phyloP scores from a whole-genome alignment of 2,329 filamentous ascomycete species.

The Penicillium sp. region DNA sequence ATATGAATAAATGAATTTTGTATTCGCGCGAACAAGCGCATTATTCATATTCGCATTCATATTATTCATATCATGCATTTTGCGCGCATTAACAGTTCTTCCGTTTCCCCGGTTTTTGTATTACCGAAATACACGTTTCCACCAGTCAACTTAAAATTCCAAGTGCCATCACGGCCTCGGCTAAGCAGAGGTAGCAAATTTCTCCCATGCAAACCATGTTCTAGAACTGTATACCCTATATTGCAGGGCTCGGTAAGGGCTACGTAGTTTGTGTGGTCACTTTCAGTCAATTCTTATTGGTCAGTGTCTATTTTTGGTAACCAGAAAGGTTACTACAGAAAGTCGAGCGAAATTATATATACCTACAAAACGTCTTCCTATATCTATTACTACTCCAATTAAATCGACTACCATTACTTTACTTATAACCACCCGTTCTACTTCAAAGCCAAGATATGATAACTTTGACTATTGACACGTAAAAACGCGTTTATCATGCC shows the following conservation, averaged over 20 bases:
- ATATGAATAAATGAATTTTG: too few species aligned
- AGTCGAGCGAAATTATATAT: slow-evolving; percentile 3
- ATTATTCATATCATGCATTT: slow-evolving; percentile 3
- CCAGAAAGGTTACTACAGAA: background rate
- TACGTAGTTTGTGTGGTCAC: background rate
- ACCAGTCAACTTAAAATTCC: slow-evolving; percentile 1
- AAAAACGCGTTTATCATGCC: background rate
- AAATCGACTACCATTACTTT: slow-evolving; percentile 1
- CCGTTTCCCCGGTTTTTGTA: slow-evolving; percentile 6
- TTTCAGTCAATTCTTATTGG: background rate
- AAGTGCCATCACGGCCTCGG: background rate
- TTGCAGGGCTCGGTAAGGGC: background rate
- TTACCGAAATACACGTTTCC: slow-evolving; percentile 5
- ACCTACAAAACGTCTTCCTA: background rate
- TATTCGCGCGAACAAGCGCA: too few species aligned
- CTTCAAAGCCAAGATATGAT: background rate
- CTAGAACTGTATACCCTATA: background rate
- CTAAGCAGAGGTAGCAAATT: background rate
- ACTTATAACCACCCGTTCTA: background rate
- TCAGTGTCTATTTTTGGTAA: background rate
- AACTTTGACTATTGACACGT: slow-evolving; percentile 1
- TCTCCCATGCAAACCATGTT: background rate
- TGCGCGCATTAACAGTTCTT: slow-evolving; percentile 7
- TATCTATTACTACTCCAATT: background rate
- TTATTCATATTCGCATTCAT: too few species aligned